Conservation (phyloP, 148 eudicot genomes). For the Oxyria digyna region DNA sequence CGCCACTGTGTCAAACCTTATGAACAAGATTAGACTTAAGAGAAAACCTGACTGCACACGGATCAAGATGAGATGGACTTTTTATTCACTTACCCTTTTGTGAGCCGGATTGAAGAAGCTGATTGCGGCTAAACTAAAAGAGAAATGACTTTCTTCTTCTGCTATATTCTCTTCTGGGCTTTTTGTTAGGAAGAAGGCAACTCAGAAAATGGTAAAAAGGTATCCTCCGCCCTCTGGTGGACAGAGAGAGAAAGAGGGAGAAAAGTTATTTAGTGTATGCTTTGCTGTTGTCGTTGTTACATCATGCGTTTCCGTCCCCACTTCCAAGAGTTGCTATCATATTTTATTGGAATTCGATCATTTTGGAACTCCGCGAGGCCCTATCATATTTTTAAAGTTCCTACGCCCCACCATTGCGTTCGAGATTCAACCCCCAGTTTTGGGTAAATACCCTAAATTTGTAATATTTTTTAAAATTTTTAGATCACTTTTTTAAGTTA, state of each 20-base stretch:
- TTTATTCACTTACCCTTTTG: neutral
- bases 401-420: too few species aligned
- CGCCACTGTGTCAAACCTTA: neutral
- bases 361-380: neutral
- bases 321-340: neutral
- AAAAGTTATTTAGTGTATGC: neutral
- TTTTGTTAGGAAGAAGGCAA: neutral
- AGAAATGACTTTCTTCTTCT: neutral
- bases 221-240: neutral
- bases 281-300: neutral
- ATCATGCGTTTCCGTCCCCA: neutral
- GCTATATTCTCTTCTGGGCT: neutral
- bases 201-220: conserved; percentile 1
- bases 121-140: neutral
- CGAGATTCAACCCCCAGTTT: too few species aligned
- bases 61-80: neutral
- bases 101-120: neutral
- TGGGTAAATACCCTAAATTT: too few species aligned
- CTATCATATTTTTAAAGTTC: too few species aligned
- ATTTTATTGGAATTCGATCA: neutral
- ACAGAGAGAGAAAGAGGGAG: neutral
- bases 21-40: neutral
- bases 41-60: neutral
- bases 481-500: too few species aligned
- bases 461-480: too few species aligned